Base-by-base conservation (phyloP, 2,329 filamentous ascomycete genomes). In the Calonectria multiphialidica region DNA sequence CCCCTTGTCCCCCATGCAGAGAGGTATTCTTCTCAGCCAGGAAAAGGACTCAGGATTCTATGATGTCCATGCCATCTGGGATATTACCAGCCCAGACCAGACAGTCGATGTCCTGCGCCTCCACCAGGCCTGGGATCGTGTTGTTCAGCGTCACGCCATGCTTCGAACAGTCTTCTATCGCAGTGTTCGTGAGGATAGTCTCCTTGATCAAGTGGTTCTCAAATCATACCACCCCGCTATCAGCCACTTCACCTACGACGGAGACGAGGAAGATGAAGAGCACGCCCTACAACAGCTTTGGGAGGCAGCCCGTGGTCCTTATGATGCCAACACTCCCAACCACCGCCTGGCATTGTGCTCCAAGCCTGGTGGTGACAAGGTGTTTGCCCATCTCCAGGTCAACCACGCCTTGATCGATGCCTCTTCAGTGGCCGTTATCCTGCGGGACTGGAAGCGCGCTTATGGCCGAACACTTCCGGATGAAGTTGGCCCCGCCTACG, bases 101-200 rank as follows among this genome's bases (percentile, higher is more conserved):
- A 21, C 55, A 0, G 70, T 77, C 12, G 74, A 77, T 28, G 75
- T 72, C 4, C 16, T 13, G 0, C 77, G n/a, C 8, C 72, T 77
- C n/a, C 64, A 53, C 3, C n/a, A 59, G 5, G 68, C 75, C 5
- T 77, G 87, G 87, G 82, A 85, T 57, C 82, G 84, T 33, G 81
- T 88, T 1, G 82, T 85, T 0, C 76, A 83, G 25, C 83, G 82
- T 37, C 86, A 88, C 65, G 72, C 86, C 0, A 85, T 86, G 10
- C 77, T 89, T 49, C 78, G 87, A 63, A 88, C 87, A 0, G 80
- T 88, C 23, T 89, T 89, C 67, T 82, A 84, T 44, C 86, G 87
- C 66, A 88, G 87, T 28, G 82, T 86, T 15, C 81, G 84, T 69
- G 67, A 77, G 5, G 82, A 85, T 9, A 86, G 86, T 0, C 80